Percentiles rank a stretch among this genome's conserved stretches.
Evolutionary conservation across 2,329 filamentous ascomycete genomes (phyloP).

Genomic region (Paraconiothyrium brasiliense): DNA sequence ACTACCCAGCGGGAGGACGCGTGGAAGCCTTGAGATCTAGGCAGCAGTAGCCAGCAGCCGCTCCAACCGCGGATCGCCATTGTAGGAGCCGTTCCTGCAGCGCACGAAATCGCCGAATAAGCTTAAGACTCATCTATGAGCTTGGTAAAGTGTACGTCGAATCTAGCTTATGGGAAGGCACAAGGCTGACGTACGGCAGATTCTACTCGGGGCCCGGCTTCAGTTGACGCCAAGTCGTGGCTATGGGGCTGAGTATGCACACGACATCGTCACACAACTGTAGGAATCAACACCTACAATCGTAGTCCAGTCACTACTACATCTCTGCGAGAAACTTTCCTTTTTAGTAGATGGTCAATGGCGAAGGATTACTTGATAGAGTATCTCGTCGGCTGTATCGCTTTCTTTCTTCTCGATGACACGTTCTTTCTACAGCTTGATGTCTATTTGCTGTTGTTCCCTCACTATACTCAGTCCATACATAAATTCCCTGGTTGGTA

Average conservation of each 20-base stretch:
- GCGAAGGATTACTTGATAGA: background rate
- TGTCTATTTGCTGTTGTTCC: background rate
- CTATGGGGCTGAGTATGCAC: constrained; percentile 4
- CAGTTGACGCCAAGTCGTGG: background rate
- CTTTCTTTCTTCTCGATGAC: background rate
- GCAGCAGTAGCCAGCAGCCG: constrained; percentile 1
- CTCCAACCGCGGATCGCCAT: background rate
- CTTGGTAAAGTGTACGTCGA: background rate
- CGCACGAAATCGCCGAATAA: background rate
- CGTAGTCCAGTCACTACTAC: background rate
- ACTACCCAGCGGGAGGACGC: background rate
- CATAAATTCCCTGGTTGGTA: too few species aligned
- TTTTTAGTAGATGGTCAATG: background rate
- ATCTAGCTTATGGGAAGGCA: background rate
- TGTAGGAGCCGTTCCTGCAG: background rate
- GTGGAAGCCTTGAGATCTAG: background rate
- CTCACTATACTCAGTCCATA: background rate
- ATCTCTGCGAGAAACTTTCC: background rate
- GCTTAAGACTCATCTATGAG: background rate
- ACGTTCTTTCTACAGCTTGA: background rate
- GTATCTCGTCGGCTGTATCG: background rate
- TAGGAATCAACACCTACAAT: background rate
- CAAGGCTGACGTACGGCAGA: constrained; percentile 13
- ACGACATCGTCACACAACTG: background rate
- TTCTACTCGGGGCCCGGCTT: constrained; percentile 11